Base-by-base conservation (phyloP, 108 stramenopile species). In the Skeletonema grethae region DNA sequence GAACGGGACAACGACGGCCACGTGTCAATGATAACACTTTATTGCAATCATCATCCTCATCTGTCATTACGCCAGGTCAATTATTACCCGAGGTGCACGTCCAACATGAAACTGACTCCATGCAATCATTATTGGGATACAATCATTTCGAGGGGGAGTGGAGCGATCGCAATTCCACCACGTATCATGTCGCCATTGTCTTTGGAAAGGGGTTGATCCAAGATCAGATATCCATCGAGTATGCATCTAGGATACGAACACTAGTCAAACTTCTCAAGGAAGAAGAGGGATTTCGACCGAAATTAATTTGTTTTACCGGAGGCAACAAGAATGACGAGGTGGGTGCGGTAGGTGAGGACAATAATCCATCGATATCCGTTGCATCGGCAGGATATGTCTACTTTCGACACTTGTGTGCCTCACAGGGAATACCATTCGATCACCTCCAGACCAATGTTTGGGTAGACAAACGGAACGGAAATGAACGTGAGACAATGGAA, bases 141-240 rank as follows among this genome's bases (percentile, higher is more conserved):
- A 81, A 81, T 64, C 70, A 77, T 1, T 62, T 75, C 39, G 43
- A 48, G 16, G 65, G 69, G 43, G 80, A 76, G 28, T 76, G 80
- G 75, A 61, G 36, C 36, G 75, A 73, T 65, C 55, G 46, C 5
- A 70, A 76, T 48, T 39, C 75, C 8, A 73, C 76, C 5, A 80
- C 78, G 29, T 73, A 67, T 39, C 69, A 79, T 65, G 82, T 91
- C 6, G 92, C 87, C 4, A 66, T 94, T 48, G 79, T 91, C 7
- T 86, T 94, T 72, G 85, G 87, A 0, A 89, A 89, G 43, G 70
- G 87, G 3, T 60, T 94, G 28, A 65, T 74, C 29, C 63, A 82
- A 16, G 90, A 89, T 82, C 82, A 84, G 41, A 70, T 94, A 6
- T 87, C 92, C 13, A 74, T 86, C 0, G 90, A 94, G 73, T 90